Conservation (phyloP, 345 rosid genomes). For the Linum trigynum region DNA sequence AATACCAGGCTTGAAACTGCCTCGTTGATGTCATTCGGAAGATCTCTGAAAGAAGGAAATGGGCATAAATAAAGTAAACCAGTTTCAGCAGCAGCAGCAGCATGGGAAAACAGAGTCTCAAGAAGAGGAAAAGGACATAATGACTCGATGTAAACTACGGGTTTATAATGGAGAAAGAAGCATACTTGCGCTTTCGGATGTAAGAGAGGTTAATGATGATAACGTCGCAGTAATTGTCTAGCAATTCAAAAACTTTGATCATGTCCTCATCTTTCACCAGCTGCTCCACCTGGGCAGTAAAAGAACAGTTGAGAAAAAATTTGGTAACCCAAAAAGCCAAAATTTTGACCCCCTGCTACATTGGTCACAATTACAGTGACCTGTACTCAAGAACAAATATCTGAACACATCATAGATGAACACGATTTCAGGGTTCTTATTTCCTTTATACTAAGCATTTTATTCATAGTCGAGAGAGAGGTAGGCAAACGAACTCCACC, state of each 20-base stretch:
- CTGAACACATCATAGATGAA: no score
- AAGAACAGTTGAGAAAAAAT: neutral
- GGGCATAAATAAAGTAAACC: neutral
- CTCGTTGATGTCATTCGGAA: slow-evolving; percentile 64
- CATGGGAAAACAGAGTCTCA: no score
- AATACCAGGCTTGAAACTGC: slow-evolving; percentile 80
- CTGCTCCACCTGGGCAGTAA: slow-evolving; percentile 40
- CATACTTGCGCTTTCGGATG: slow-evolving; percentile 55
- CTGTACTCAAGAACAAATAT: no score
- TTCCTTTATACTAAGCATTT: no score
- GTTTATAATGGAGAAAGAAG: neutral
- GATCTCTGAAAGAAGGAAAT: slow-evolving; percentile 34
- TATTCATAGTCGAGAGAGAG: no score
- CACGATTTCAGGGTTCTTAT: no score
- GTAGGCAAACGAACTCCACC: no score
- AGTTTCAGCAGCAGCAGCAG: no score
- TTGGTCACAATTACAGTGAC: no score
- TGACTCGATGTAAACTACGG: neutral
- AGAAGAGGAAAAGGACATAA: neutral
- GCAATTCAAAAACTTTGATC: slow-evolving; percentile 36
- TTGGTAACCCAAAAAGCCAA: neutral
- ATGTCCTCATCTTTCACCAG: slow-evolving; percentile 45
- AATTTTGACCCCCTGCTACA: neutral
- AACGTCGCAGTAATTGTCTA: slow-evolving; percentile 58
- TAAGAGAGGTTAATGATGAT: slow-evolving; percentile 43